Conservation (phyloP, 805 yeast species). For the Cyberlindnera sargentensis region DNA sequence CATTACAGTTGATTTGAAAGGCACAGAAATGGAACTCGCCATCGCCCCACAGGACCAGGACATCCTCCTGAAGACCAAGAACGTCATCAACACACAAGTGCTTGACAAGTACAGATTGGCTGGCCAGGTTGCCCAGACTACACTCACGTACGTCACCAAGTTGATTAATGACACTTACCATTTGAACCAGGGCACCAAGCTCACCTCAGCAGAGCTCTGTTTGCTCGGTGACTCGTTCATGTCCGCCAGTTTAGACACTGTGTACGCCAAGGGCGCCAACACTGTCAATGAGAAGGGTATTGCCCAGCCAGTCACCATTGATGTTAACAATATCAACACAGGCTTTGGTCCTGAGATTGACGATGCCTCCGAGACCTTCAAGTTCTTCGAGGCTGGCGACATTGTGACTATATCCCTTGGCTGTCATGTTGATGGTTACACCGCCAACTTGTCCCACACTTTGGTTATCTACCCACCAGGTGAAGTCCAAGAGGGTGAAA, state of each 20-base stretch:
- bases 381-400: conserved; percentile 64
- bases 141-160: conserved; percentile 55
- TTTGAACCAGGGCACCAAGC: conserved; percentile 32
- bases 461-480: conserved; percentile 74
- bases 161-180: conserved; percentile 75
- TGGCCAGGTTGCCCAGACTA: conserved; percentile 83
- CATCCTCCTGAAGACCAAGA: conserved; percentile 63
- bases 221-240: conserved; percentile 74
- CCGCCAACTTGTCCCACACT: conserved; percentile 82
- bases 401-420: conserved; percentile 81
- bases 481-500: conserved; percentile 27
- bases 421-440: conserved; percentile 92
- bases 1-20: background rate
- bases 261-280: conserved; percentile 44
- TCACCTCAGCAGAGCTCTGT: conserved; percentile 64
- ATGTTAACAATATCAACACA: conserved; percentile 66
- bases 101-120: conserved; percentile 82
- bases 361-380: conserved; percentile 36
- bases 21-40: conserved; percentile 55
- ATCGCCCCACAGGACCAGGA: conserved; percentile 71
- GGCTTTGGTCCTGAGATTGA: conserved; percentile 88
- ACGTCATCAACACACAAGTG: conserved; percentile 52
- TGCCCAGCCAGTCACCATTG: conserved; percentile 85
- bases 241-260: conserved; percentile 47
- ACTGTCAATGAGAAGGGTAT: conserved; percentile 83